Base-by-base conservation (phyloP, 1,139 yeast genomes). In the Geotrichum candidum region DNA sequence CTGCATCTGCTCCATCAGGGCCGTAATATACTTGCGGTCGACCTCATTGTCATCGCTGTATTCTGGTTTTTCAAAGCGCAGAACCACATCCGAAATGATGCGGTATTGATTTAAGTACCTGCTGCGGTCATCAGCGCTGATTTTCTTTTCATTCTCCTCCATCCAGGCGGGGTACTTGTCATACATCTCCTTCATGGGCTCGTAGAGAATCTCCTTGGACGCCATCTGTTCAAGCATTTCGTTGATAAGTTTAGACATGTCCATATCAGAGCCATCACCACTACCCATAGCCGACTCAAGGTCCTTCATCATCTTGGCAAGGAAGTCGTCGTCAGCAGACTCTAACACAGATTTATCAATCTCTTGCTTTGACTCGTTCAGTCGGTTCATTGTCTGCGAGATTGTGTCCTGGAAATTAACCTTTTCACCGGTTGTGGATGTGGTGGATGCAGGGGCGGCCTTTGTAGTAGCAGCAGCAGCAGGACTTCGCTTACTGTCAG, bases 211-310 rank as follows among this genome's bases (percentile, higher is more conserved):
- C 63, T 87, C 95, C 72, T 90, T 92, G 7, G 96, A 86, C 23
- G 95, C 84, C 73, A 94, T 81, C 72, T 90, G 95, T 65, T 86
- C 87, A 70, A 94, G 80, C 86, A 92, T 86, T 60, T 88, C 91
- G 33, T 83, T 82, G 65, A 92, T 79, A 54, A 92, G 78, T 65
- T 85, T 84, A 59, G 88, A 82, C 67, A 82, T 80, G 33, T 82
- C 87, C 10, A 77, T 83, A 11, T 73, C 80, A 18, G 81, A 86
- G 3, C 76, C 84, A 10, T 72, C 80, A 1, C 73, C 78, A 18
- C 68, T 74, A 10, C 79, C 71, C 85, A 76, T 67, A 81, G 91
- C 57, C 82, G 80, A 65, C 83, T 91, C 75, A 81, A 96, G 51
- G 81, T 88, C 74, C 74, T 80, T 69, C 80, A 86, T 70, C 80